Evolutionary conservation across 108 stramenopile genomes (phyloP).

Genomic region (Cyclostephanos tholiformis): DNA sequence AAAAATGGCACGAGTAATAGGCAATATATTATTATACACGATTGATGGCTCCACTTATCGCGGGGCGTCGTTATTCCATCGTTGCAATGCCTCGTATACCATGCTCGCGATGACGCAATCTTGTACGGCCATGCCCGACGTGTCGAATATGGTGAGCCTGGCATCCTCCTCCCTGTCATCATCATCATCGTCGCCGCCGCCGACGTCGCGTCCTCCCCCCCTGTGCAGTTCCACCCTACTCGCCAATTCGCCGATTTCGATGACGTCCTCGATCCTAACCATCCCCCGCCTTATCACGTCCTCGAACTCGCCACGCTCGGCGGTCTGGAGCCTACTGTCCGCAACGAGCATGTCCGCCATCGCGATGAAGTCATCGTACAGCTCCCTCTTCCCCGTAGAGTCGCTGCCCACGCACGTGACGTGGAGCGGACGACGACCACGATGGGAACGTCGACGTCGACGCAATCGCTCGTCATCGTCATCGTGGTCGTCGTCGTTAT

Average conservation of each 20-base stretch:
- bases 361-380: constrained; percentile 50
- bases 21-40: too few species aligned
- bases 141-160: constrained; percentile 71
- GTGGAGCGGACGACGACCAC: constrained; percentile 39
- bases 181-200: neutral
- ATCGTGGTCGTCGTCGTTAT: neutral
- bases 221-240: constrained; percentile 34
- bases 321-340: constrained; percentile 50
- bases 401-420: constrained; percentile 78
- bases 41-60: too few species aligned
- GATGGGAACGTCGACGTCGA: too few species aligned
- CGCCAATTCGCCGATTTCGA: constrained; percentile 58
- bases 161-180: constrained; percentile 27
- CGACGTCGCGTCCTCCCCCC: neutral
- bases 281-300: constrained; percentile 20
- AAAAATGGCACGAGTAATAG: too few species aligned
- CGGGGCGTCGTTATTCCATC: neutral
- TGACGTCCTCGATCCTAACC: constrained; percentile 33
- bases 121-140: constrained; percentile 75
- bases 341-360: constrained; percentile 63
- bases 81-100: constrained; percentile 42
- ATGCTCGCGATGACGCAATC: constrained; percentile 70
- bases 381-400: constrained; percentile 70
- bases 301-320: constrained; percentile 73
- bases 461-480: neutral